Evolutionary conservation across 2,329 filamentous ascomycete genomes (phyloP).

Genomic region (Hypoxylon sp.): DNA sequence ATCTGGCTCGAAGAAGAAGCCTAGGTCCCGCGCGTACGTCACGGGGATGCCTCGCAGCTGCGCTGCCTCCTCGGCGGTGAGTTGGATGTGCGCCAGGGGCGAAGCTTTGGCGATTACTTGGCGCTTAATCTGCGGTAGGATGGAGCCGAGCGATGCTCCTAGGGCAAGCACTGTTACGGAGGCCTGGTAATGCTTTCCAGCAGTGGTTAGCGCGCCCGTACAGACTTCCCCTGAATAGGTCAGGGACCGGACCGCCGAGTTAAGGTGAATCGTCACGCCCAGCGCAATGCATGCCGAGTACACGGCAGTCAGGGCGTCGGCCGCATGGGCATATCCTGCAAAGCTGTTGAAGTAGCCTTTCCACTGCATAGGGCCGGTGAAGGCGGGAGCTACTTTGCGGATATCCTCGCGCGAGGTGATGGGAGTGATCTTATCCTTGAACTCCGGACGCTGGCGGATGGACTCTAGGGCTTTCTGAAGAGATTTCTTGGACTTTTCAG

Average conservation of each 20-base stretch:
- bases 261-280: conserved; percentile 57
- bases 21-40: conserved; percentile 72
- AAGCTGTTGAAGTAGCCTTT: conserved; percentile 71
- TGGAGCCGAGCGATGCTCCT: conserved; percentile 63
- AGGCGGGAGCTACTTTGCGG: conserved; percentile 62
- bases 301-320: conserved; percentile 64
- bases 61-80: conserved; percentile 68
- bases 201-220: conserved; percentile 50
- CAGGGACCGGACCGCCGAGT: conserved; percentile 59
- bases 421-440: conserved; percentile 58
- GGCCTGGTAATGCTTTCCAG: conserved; percentile 50
- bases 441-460: conserved; percentile 58
- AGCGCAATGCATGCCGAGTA: conserved; percentile 58
- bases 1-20: conserved; percentile 77
- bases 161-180: conserved; percentile 65
- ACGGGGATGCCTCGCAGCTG: conserved; percentile 71
- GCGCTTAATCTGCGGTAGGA: conserved; percentile 64
- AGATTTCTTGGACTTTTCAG: conserved; percentile 63
- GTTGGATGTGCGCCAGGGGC: conserved; percentile 71
- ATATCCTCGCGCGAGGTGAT: conserved; percentile 59
- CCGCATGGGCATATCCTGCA: conserved; percentile 71
- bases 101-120: conserved; percentile 70
- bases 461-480: conserved; percentile 60
- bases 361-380: conserved; percentile 64
- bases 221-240: conserved; percentile 54